Evolutionary conservation across 1,284 basidiomycete genomes (phyloP), one percentile per base, ranked within the genome.

Genomic region (Ceratobasidium theobromae): DNA sequence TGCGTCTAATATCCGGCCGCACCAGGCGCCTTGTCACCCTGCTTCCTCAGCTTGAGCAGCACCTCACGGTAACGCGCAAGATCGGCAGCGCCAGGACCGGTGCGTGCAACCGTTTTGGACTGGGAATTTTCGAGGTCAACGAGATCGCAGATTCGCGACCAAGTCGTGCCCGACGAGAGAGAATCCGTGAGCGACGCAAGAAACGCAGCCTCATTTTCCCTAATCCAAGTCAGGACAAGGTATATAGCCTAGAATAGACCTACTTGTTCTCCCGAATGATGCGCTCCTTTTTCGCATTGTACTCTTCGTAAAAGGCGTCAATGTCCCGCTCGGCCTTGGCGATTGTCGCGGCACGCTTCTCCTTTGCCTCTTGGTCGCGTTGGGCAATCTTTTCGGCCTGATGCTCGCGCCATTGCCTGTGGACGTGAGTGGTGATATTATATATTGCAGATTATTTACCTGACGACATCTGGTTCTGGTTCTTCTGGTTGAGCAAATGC

Each of bases 231-330:
- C 27, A 14, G 48, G 11, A 45, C 60, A 9, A 45, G n/a, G 18
- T 57, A 9, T 65, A 14, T 23, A 16, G 16, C 12, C n/a, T 14
- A 55, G 40, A 21, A 55, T 18, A 25, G 3, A 82, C 89, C 73
- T 70, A 96, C 94, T 99, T 99, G 84, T 99, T 99, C 77, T 95
- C 88, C 54, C 89, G 82, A 73, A 99, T 98, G 73, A 87, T 91
- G 75, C 86, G 86, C 79, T 96, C 93, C 81, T 97, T 98, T 80
- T 93, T 90, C 70, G 84, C 82, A 66, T 94, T 86, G 77, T 99
- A 98, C 65, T 93, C 87, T 74, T 94, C 93, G 77, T 99, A 99
- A 77, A 98, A 99, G 73, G 90, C 85, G 78, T 99, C 97, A 71
- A 99, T 98, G 30, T 91, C 84, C 72, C 88, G 86, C 76, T 98